Evolutionary conservation across 1,139 yeast genomes (phyloP).

Genomic region (Candida frijolesensis): DNA sequence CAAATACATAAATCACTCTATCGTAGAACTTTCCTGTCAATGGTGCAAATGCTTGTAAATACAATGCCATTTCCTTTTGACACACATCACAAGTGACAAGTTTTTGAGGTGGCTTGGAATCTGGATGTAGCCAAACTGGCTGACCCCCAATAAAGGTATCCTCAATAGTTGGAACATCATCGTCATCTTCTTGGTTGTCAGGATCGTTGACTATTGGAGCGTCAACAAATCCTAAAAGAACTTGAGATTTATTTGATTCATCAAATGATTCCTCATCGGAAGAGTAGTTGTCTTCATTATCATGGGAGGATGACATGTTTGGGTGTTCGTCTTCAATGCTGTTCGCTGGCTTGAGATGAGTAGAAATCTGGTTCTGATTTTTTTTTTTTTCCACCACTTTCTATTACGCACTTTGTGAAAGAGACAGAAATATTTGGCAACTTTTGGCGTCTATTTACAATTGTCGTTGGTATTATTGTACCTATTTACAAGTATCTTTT

Average conservation of each 20-base stretch:
- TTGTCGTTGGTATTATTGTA: background rate
- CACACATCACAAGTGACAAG: constrained; percentile 68
- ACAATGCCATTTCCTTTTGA: constrained; percentile 58
- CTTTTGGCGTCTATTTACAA: background rate
- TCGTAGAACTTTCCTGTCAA: constrained; percentile 73
- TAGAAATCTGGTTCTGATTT: constrained; percentile 11
- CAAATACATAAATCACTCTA: constrained; percentile 77
- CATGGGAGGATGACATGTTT: constrained; percentile 24
- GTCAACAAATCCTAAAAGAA: constrained; percentile 68
- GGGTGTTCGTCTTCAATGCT: background rate
- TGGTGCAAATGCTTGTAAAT: constrained; percentile 82
- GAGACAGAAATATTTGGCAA: background rate
- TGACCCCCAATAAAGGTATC: constrained; percentile 83
- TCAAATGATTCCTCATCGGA: constrained; percentile 42
- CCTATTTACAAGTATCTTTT: constrained; percentile 60
- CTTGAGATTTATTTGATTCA: constrained; percentile 27
- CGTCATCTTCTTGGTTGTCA: constrained; percentile 21
- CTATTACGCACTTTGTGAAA: background rate
- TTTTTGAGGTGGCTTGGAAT: constrained; percentile 55
- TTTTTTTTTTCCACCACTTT: constrained; percentile 6
- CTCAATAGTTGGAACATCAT: constrained; percentile 55
- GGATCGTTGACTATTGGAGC: constrained; percentile 29
- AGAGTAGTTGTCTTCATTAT: constrained; percentile 40
- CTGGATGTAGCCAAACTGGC: constrained; percentile 60
- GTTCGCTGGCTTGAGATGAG: constrained; percentile 8